Percentiles rank a stretch among this genome's conserved stretches.
Evolutionary conservation across 345 rosid species (phyloP).

Genomic region (Balakata baccata): DNA sequence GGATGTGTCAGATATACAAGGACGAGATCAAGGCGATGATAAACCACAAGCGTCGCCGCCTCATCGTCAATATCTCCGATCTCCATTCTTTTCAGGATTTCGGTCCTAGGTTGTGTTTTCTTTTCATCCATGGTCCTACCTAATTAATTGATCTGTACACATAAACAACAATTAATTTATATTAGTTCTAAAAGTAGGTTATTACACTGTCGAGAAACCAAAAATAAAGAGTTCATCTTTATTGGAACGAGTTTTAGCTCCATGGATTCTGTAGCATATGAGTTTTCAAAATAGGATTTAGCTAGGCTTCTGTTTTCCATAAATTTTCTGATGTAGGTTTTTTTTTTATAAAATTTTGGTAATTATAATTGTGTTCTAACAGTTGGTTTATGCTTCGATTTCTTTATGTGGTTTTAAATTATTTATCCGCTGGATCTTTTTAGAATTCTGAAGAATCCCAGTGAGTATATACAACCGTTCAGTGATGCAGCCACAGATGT

Average conservation of each 20-base stretch:
- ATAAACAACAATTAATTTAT: background rate
- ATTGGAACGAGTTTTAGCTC: background rate
- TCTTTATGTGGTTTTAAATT: background rate
- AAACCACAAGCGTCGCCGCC: slow-evolving; percentile 85
- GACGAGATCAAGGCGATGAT: slow-evolving; percentile 83
- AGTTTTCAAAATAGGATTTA: background rate
- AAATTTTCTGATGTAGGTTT: background rate
- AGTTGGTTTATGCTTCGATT: background rate
- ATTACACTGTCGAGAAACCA: background rate
- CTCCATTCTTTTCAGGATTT: slow-evolving; percentile 68
- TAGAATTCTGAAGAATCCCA: slow-evolving; percentile 78
- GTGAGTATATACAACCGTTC: slow-evolving; percentile 86
- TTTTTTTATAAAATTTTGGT: background rate
- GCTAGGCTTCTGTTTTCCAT: background rate
- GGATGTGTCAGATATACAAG: slow-evolving; percentile 50
- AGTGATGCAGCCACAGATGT: slow-evolving; percentile 89
- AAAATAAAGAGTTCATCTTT: background rate
- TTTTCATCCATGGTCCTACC: background rate
- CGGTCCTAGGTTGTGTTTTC: slow-evolving; percentile 47
- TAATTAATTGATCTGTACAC: background rate
- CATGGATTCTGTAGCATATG: background rate
- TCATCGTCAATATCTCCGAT: slow-evolving; percentile 84
- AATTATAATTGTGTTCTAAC: background rate
- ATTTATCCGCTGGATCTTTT: background rate
- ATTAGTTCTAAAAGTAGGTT: background rate